These are phyloP conservation scores for Chenopodium formosanum DNA, from an alignment of 148 eudicot species.

Conservation along the genomic window DNA sequence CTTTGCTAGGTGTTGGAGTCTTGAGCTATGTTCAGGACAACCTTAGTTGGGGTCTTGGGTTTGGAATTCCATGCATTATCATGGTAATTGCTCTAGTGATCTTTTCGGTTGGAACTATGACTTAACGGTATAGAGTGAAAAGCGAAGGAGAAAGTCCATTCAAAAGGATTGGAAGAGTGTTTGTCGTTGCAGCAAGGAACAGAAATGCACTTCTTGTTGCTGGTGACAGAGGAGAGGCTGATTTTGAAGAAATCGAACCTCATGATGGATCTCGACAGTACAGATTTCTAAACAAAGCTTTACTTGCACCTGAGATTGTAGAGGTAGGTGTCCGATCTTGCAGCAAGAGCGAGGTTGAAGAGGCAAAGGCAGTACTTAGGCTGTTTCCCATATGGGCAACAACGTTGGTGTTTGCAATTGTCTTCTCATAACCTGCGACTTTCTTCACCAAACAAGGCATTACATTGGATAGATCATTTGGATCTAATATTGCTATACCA, in stretches of 20 bases:
- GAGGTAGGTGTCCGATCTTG: constrained; percentile 27
- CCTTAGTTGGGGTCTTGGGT: no score
- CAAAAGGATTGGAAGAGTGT: constrained; percentile 54
- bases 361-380: constrained; percentile 53
- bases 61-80: no score
- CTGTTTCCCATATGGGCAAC: constrained; percentile 61
- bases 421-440: constrained; percentile 45
- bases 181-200: constrained; percentile 30
- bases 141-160: constrained; percentile 44
- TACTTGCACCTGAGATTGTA: constrained; percentile 34
- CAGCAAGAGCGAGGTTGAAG: constrained; percentile 48
- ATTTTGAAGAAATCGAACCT: not conserved
- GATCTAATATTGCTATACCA: constrained; percentile 42
- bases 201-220: not conserved
- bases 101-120: no score
- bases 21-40: constrained; percentile 33
- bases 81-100: no score
- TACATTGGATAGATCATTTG: constrained; percentile 54
- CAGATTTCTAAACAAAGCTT: constrained; percentile 62
- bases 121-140: no score
- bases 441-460: constrained; percentile 64
- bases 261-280: not conserved
- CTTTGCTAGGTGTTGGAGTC: constrained; percentile 29
- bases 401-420: constrained; percentile 39
- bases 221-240: not conserved